Evolutionary conservation across 306 rosid genomes (phyloP), one percentile per base, ranked within the genome.

Genomic region (Sphenostylis stenocarpa): DNA sequence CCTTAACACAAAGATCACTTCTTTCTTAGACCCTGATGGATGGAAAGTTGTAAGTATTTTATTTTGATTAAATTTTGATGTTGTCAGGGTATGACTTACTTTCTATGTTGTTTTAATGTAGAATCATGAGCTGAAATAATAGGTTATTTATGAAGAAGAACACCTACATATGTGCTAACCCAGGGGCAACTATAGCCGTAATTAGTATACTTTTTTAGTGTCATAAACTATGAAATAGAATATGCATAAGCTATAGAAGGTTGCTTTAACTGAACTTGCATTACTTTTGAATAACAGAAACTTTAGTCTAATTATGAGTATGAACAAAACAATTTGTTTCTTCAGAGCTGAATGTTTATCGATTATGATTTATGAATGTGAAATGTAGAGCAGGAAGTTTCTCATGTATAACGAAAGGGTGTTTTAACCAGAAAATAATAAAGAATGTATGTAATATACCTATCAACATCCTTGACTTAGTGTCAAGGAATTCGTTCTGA

Each of bases 1-100:
- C 60, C 19, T 95, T 57, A 91, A 88, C 89, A 95, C 98, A 77
- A 95, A 95, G 80, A 90, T 95, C 57, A 78, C 87, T 67, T 51
- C 97, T 82, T 95, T 95, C 86, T 76, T 95, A 55, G 97, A 95
- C 77, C 97, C 97, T 26, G 98, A 95, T 88, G 98, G 98, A 57
- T 92, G 99, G 99, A 95, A 95, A 85, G 92, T 97, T 60, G 99
- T 95, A 81, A 86, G 99, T 84, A 5, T 7, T 17, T 52, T 77
- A 1, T 29, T 11, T 21, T 41, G n/a, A 49, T 28, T 17, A 41
- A 8, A 21, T 58, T 48, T 39, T 31, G 12, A 17, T 67, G 73
- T 23, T 23, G 52, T 41, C 15, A 67, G 60, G 21, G 15, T 43
- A 41, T 36, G 51, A 24, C 41, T 41, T 49, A 23, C 21, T 45